Base-by-base conservation (phyloP, 140 eudicot species). In the Oenanthe javanica region DNA sequence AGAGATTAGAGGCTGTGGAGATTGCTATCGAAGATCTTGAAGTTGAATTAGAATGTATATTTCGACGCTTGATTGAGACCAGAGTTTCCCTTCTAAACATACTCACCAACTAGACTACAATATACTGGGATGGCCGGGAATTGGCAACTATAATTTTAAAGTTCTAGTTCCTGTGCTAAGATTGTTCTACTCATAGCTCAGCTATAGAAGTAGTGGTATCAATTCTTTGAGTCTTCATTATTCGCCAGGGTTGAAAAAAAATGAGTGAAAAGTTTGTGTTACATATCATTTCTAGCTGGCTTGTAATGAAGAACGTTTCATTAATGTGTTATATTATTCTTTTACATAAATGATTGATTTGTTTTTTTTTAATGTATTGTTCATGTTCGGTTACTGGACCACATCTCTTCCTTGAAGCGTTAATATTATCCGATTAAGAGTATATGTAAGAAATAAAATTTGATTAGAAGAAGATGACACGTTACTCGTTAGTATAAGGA, bases 81-180 rank as follows among this genome's bases (percentile, higher is more conserved):
- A 90, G 98, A 69, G 98, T 92, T 77, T 91, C 91, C 50, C 92
- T 93, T 78, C 93, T 93, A 31, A 93, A 93, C 73, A 87, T 93
- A 75, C 87, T 89, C 63, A 93, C 97, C 75, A 77, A 54, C 72
- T 83, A 79, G 77, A 12, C 69, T n/a, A 61, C 14, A 8, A 42
- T 42, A n/a, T 8, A 61, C 36, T 61, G 9, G n/a, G 5, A 61
- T 21, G 23, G 31, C 31, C 31, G 31, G 67, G 69, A 9, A 61
- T 10, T 6, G 69, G 69, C n/a, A n/a, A 2, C 69, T n/a, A 61
- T 6, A n/a, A 9, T 61, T 61, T 61, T 61, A n/a, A 61, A 61
- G 69, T 61, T 61, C 69, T 61, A 8, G 23, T 61, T 61, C 31
- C 67, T 21, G 31, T 59, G 31, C 64, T 19, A 23, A 59, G 67